These are phyloP conservation scores for Blastobotrys americana DNA, from an alignment of 805 yeast species.

Conservation along the genomic window DNA sequence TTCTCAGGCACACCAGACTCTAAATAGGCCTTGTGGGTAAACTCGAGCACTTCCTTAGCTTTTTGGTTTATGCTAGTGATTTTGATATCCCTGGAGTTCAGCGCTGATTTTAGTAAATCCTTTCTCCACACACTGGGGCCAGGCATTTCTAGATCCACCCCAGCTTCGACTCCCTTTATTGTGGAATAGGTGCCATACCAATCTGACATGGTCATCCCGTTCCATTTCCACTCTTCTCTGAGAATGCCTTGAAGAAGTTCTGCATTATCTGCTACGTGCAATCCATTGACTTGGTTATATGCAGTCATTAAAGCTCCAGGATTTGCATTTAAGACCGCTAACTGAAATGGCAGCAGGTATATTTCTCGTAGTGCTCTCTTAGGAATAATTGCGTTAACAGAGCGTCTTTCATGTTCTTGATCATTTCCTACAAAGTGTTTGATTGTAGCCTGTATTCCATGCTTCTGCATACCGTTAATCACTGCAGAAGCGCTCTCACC, in stretches of 20 bases:
- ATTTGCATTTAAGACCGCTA: slow-evolving; percentile 46
- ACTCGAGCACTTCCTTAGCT: slow-evolving; percentile 40
- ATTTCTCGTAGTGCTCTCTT: slow-evolving; percentile 59
- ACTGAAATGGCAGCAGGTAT: slow-evolving; percentile 54
- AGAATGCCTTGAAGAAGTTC: slow-evolving; percentile 41
- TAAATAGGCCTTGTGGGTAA: slow-evolving; percentile 41
- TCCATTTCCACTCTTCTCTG: slow-evolving; percentile 48
- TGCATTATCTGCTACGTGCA: slow-evolving; percentile 44
- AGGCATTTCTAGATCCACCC: slow-evolving; percentile 61
- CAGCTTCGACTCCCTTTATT: slow-evolving; percentile 43
- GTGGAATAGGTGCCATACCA: slow-evolving; percentile 52
- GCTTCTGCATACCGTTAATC: slow-evolving; percentile 47
- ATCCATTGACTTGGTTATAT: slow-evolving; percentile 57
- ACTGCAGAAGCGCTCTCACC: slow-evolving; percentile 43
- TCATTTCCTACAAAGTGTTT: slow-evolving; percentile 61
- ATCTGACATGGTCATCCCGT: slow-evolving; percentile 51
- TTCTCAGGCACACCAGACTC: slow-evolving; percentile 38
- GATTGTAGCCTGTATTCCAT: slow-evolving; percentile 46
- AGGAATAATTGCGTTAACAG: slow-evolving; percentile 43
- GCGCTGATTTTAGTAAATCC: slow-evolving; percentile 36
- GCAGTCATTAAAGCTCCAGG: slow-evolving; percentile 56
- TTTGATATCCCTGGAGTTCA: slow-evolving; percentile 37
- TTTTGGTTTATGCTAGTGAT: slow-evolving; percentile 39
- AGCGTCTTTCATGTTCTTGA: slow-evolving; percentile 47
- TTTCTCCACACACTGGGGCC: slow-evolving; percentile 47